Base-by-base conservation (phyloP, 1,284 basidiomycete species). In the Boletus sp. region DNA sequence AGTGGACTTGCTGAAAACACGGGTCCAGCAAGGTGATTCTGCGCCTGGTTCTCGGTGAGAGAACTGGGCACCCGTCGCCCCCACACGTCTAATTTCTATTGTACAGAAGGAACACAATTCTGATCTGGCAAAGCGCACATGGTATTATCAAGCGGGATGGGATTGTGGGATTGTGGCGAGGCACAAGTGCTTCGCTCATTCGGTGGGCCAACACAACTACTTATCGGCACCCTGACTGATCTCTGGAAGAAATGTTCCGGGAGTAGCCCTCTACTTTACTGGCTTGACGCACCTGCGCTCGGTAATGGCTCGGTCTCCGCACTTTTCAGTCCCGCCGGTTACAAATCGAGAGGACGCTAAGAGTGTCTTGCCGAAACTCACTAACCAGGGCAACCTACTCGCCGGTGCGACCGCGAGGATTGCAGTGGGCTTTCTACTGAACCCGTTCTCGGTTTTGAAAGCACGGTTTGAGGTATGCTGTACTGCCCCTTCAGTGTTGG, bases 391-490 rank as follows among this genome's bases (percentile, higher is more conserved):
- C 0, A 98, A 99, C 67, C 74, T 99, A 2, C 48, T 96, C 10
- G 88, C 95, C 0, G 95, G 95, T 2, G 94, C 93, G 0, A 78
- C 88, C 4, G 84, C 91, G 0, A 80, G 96, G 40, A 86, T 93
- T 10, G 75, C 74, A 0, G 90, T 98, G 1, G 95, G 95, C 0
- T 87, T 97, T 59, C 54, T 94, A 0, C 64, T 99, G 51, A 98
- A 95, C 64, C 96, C 95, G 0, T 84, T 99, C 57, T 91, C 95
- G 0, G 84, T 99, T 12, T 72, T 99, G 49, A 99, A 99, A 70
- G 91, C 95, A 19, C 80, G 95, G 12, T 96, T 88, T 56, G 95
- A 99, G 80, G 94, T 88, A 48, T 40, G 83, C 68, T 12, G 14
- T 25, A 34, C 29, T 17, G 20, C 44, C 30, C 23, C 32, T 29